phyloP scores from a whole-genome alignment of 495 filamentous ascomycete genomes.

The Amniculicola lignicola region DNA sequence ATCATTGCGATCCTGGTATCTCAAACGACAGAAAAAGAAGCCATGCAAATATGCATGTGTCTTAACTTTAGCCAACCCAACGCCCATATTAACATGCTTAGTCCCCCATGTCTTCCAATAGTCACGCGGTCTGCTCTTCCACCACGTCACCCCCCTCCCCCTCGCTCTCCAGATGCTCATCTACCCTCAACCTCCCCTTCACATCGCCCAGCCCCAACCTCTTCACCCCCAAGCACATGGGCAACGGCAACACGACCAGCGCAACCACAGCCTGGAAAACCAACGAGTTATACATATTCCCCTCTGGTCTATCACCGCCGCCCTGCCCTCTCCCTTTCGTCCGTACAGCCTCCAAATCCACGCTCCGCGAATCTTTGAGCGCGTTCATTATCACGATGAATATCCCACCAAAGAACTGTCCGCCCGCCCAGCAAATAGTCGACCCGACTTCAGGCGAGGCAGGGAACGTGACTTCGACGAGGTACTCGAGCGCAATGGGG shows the following conservation, averaged over 20 bases:
- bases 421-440: constrained; percentile 79
- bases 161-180: constrained; percentile 36
- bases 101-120: neutral
- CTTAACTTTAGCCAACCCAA: too few species aligned
- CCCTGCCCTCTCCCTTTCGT: constrained; percentile 14
- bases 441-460: constrained; percentile 82
- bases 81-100: too few species aligned
- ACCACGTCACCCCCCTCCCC: constrained; percentile 7
- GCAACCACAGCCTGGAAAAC: constrained; percentile 75
- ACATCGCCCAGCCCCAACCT: constrained; percentile 48
- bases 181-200: constrained; percentile 59
- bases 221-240: constrained; percentile 62
- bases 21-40: too few species aligned
- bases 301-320: constrained; percentile 52
- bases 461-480: constrained; percentile 82
- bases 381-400: constrained; percentile 82
- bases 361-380: constrained; percentile 54
- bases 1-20: too few species aligned
- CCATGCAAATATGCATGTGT: too few species aligned
- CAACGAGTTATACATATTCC: constrained; percentile 69
- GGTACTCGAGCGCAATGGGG: constrained; percentile 80
- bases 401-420: constrained; percentile 72
- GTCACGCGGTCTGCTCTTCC: constrained; percentile 1
- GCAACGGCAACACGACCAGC: constrained; percentile 61
- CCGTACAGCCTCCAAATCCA: constrained; percentile 14